phyloP scores from a whole-genome alignment of 805 yeast genomes.

The Yamadazyma paraphyllophila region DNA sequence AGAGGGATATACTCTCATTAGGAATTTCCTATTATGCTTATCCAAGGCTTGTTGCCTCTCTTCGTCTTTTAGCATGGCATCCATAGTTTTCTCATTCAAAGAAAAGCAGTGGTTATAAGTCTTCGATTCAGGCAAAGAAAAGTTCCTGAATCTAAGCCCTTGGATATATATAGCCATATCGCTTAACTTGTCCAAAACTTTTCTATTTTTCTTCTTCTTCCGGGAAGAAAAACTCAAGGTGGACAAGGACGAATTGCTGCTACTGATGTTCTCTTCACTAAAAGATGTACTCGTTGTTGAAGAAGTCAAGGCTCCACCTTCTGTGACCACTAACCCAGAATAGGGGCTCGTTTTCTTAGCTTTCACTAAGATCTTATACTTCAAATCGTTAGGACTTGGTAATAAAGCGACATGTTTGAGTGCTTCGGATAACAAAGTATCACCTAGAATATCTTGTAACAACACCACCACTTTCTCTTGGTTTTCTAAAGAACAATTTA shows the following conservation, averaged over 20 bases:
- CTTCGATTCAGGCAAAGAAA: constrained; percentile 83
- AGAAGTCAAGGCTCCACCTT: constrained; percentile 18
- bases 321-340: constrained; percentile 17
- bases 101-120: constrained; percentile 81
- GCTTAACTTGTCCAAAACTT: constrained; percentile 45
- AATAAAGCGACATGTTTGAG: constrained; percentile 32
- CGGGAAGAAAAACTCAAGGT: constrained; percentile 21
- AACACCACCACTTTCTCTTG: constrained; percentile 59
- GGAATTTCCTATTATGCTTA: constrained; percentile 71
- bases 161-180: constrained; percentile 67
- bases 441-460: constrained; percentile 59
- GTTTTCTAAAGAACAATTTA: constrained; percentile 67
- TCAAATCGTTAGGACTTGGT: constrained; percentile 74
- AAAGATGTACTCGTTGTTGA: constrained; percentile 35
- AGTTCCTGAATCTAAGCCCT: constrained; percentile 77
- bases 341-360: constrained; percentile 57
- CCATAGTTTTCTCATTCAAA: constrained; percentile 70
- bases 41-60: constrained; percentile 53
- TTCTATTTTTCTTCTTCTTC: constrained; percentile 18
- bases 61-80: constrained; percentile 61
- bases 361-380: constrained; percentile 71
- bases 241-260: constrained; percentile 5
- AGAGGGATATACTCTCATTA: constrained; percentile 89
- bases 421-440: constrained; percentile 47
- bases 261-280: constrained; percentile 34